Evolutionary conservation across 2,329 filamentous ascomycete genomes (phyloP).

Genomic region (Fusarium praegraminearum): DNA sequence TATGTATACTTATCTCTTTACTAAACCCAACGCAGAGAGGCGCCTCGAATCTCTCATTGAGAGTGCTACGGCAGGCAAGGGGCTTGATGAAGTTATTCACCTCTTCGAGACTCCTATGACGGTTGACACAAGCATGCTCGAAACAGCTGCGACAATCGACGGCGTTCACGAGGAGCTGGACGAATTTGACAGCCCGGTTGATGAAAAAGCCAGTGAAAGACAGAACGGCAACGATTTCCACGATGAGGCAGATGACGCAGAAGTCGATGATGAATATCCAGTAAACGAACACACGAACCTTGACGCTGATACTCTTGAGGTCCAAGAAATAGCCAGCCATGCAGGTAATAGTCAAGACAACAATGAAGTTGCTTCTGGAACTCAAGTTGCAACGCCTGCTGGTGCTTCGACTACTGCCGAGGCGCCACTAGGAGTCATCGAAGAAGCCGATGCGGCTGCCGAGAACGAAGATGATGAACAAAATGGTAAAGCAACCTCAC

Average conservation of each 20-base stretch:
- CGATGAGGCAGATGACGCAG: conserved; percentile 19
- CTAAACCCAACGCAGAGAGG: conserved; percentile 55
- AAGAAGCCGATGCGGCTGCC: conserved; percentile 17
- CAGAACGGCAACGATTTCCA: conserved; percentile 29
- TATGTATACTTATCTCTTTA: conserved; percentile 59
- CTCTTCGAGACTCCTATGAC: conserved; percentile 51
- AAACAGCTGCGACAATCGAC: conserved; percentile 33
- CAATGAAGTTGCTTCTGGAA: conserved; percentile 13
- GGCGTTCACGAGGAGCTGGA: conserved; percentile 43
- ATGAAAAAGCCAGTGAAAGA: conserved; percentile 29
- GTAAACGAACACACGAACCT: conserved; percentile 29
- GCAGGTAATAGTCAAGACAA: conserved; percentile 4
- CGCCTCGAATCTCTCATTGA: conserved; percentile 57
- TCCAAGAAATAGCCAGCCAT: not conserved
- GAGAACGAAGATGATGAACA: conserved; percentile 27
- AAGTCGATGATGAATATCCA: conserved; percentile 38
- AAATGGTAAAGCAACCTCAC: conserved; percentile 45
- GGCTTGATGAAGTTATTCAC: conserved; percentile 57
- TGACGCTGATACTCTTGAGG: not conserved
- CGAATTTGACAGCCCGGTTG: conserved; percentile 44
- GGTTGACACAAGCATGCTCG: conserved; percentile 27
- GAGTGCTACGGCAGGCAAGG: conserved; percentile 57
- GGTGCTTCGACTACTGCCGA: conserved; percentile 6
- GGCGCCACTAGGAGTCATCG: conserved; percentile 15
- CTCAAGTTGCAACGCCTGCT: conserved; percentile 25